phyloP scores from a whole-genome alignment of 2,329 filamentous ascomycete species.

The Botrytis medusae region DNA sequence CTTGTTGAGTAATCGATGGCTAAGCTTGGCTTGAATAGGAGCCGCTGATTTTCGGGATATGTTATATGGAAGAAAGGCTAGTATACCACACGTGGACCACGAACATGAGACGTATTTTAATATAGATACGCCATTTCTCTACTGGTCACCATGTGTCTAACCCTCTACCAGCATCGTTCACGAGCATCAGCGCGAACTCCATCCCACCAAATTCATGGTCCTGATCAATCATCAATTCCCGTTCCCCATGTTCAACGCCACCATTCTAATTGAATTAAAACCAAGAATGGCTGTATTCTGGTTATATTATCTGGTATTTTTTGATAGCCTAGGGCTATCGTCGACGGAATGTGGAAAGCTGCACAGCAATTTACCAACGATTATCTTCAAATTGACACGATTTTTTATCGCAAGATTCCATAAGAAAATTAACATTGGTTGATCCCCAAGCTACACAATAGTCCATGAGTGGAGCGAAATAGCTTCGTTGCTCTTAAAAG shows the following conservation, averaged over 20 bases:
- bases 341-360: neutral
- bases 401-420: neutral
- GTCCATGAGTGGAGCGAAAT: neutral
- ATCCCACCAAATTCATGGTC: neutral
- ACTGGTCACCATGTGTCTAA: neutral
- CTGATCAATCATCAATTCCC: neutral
- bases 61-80: neutral
- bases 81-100: neutral
- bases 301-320: neutral
- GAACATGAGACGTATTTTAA: neutral
- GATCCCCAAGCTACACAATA: no score
- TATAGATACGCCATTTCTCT: neutral
- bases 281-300: neutral
- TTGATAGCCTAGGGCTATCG: neutral
- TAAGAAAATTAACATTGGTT: neutral
- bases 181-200: neutral
- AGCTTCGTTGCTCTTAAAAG: neutral
- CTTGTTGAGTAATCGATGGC: neutral
- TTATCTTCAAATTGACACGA: neutral
- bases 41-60: neutral
- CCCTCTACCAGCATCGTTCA: neutral
- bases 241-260: neutral
- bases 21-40: neutral
- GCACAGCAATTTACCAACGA: neutral
- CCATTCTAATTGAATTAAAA: neutral